Evolutionary conservation across 2,329 filamentous ascomycete species (phyloP).

Genomic region (Botrytis hyacinthi): DNA sequence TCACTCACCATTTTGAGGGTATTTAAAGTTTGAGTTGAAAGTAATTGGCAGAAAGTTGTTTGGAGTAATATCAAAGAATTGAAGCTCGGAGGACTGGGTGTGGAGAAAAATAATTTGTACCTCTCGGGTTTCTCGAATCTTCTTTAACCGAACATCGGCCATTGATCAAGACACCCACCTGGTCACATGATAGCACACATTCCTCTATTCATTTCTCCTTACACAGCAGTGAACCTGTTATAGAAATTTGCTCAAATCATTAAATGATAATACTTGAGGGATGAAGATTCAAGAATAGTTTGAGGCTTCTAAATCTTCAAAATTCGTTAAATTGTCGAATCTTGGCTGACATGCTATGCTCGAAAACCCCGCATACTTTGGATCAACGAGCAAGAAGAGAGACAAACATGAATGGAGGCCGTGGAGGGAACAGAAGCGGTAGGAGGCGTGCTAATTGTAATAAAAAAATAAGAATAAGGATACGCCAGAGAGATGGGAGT

Average conservation of each 20-base stretch:
- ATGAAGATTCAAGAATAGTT: not conserved
- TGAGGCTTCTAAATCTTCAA: not conserved
- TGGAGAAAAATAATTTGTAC: constrained; percentile 23
- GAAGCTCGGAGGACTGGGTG: constrained; percentile 13
- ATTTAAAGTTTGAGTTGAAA: not conserved
- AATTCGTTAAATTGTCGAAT: not conserved
- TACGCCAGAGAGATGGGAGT: not conserved
- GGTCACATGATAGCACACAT: not conserved
- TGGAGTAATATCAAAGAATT: constrained; percentile 10
- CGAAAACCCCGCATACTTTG: not conserved
- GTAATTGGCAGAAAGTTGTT: constrained; percentile 1
- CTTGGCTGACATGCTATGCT: not conserved
- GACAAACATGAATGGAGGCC: not conserved
- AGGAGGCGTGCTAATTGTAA: not conserved
- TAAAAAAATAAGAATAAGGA: too few species aligned
- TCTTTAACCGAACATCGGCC: constrained; percentile 21
- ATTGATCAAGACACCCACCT: constrained; percentile 22
- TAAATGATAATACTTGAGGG: not conserved
- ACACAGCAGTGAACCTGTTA: not conserved
- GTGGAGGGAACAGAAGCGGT: not conserved
- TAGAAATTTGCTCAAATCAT: not conserved
- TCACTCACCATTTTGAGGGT: constrained; percentile 17
- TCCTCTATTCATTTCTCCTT: not conserved
- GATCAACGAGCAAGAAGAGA: not conserved
- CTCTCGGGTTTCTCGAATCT: constrained; percentile 19